Conservation (phyloP, 2,329 filamentous ascomycete genomes). For the Paraphaeosphaeria sporulosa region DNA sequence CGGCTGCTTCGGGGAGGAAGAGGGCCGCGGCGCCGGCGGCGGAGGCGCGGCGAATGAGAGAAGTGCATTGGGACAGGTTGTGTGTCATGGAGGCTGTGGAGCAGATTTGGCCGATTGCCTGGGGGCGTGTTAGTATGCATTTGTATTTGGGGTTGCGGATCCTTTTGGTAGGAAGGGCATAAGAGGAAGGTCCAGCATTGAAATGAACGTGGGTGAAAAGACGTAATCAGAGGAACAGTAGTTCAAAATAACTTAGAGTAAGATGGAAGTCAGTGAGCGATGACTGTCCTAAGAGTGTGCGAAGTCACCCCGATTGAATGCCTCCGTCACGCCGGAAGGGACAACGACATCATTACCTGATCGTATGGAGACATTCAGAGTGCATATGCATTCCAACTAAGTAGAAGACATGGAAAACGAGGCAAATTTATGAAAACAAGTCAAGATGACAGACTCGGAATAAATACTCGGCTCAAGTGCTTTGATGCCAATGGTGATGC, state of each 20-base stretch:
- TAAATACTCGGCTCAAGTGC: background rate
- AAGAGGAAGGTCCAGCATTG: too few species aligned
- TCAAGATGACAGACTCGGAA: background rate
- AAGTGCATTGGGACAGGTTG: slow-evolving; percentile 81
- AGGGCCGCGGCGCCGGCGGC: slow-evolving; percentile 81
- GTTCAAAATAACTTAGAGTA: too few species aligned
- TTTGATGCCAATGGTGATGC: background rate
- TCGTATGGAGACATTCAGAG: background rate
- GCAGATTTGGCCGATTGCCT: slow-evolving; percentile 91
- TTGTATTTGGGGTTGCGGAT: background rate
- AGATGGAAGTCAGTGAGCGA: too few species aligned
- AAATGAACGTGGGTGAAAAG: too few species aligned
- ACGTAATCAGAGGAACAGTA: too few species aligned
- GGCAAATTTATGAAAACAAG: background rate
- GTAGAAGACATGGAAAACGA: background rate
- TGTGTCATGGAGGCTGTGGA: slow-evolving; percentile 79
- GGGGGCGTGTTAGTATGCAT: background rate
- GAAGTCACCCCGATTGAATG: too few species aligned
- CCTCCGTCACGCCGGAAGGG: background rate
- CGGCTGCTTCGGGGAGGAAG: slow-evolving; percentile 90
- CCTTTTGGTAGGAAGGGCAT: too few species aligned
- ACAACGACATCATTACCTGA: background rate
- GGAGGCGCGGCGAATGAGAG: slow-evolving; percentile 75
- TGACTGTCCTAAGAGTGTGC: too few species aligned
- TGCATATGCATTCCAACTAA: background rate